Evolutionary conservation across 2,329 filamentous ascomycete species (phyloP).

Genomic region (Aspergillus versicolor): DNA sequence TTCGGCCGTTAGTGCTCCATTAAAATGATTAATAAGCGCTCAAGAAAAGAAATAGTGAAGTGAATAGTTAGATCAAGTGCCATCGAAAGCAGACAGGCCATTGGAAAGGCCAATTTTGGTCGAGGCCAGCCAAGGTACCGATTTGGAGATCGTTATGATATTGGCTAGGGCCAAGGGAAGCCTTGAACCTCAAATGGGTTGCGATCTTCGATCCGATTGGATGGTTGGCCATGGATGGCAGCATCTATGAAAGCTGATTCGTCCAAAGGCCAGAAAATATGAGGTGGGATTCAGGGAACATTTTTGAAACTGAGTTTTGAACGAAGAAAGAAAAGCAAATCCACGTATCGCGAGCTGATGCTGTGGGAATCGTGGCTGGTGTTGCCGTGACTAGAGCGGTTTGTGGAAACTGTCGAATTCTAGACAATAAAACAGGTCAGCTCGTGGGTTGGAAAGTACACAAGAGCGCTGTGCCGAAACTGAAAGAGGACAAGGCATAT

Average conservation of each 20-base stretch:
- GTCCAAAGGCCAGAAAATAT: slow-evolving; percentile 1
- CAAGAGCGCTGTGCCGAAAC: neutral
- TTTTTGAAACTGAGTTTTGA: neutral
- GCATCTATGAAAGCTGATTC: slow-evolving; percentile 5
- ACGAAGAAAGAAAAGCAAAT: neutral
- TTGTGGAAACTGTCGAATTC: neutral
- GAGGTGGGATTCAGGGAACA: slow-evolving; percentile 7
- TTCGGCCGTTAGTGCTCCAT: slow-evolving; percentile 10
- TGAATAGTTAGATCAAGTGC: neutral
- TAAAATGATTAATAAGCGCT: neutral
- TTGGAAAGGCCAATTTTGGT: neutral
- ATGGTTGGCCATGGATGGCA: neutral
- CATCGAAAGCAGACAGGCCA: neutral
- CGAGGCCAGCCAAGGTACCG: slow-evolving; percentile 1
- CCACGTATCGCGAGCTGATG: neutral
- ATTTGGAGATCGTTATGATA: neutral
- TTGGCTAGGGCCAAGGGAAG: neutral
- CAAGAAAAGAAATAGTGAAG: neutral
- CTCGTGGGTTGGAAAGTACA: neutral
- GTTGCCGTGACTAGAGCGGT: slow-evolving; percentile 5
- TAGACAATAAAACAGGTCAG: neutral
- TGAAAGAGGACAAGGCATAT: neutral
- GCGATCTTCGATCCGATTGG: slow-evolving; percentile 9
- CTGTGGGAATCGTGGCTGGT: slow-evolving; percentile 11
- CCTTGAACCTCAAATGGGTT: neutral